A percentile compares a stretch with the other conserved stretches of the same genome.
Evolutionary conservation across 352 stramenopile species (phyloP).

Genomic region (Phytopythium aichiense): DNA sequence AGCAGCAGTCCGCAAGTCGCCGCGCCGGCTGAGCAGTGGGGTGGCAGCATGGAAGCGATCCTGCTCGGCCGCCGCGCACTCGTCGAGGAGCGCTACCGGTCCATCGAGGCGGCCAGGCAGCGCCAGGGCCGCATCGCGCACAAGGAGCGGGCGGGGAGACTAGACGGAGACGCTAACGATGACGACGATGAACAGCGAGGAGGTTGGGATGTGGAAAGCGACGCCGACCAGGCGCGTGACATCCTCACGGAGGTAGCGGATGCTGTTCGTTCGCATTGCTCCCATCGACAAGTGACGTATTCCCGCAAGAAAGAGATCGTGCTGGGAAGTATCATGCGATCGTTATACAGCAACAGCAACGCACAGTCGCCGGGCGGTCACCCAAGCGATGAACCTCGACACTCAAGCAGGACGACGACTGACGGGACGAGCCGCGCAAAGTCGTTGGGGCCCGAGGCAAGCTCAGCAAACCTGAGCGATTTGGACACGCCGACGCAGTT

Average conservation of each 20-base stretch:
- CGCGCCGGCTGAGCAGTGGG: neutral
- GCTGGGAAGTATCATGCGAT: neutral
- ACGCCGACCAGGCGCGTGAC: neutral
- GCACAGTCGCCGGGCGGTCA: neutral
- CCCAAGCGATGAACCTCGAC: neutral
- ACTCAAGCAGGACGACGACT: neutral
- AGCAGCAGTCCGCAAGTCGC: neutral
- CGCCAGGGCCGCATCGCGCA: neutral
- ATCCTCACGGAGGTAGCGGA: neutral
- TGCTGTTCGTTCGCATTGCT: neutral
- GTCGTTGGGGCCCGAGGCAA: neutral
- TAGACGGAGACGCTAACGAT: neutral
- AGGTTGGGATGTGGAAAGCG: neutral
- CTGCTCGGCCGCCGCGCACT: neutral
- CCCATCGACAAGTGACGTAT: neutral
- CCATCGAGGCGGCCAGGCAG: neutral
- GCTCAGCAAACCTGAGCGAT: constrained; percentile 20
- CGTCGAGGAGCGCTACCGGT: neutral
- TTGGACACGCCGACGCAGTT: constrained; percentile 56
- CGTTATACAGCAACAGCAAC: neutral
- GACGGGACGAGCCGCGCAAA: neutral
- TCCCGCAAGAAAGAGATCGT: neutral
- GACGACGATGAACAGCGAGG: neutral
- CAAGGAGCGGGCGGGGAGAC: neutral
- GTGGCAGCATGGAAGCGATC: neutral